Base-by-base conservation (phyloP, 495 filamentous ascomycete genomes). In the Penicillium canariense region DNA sequence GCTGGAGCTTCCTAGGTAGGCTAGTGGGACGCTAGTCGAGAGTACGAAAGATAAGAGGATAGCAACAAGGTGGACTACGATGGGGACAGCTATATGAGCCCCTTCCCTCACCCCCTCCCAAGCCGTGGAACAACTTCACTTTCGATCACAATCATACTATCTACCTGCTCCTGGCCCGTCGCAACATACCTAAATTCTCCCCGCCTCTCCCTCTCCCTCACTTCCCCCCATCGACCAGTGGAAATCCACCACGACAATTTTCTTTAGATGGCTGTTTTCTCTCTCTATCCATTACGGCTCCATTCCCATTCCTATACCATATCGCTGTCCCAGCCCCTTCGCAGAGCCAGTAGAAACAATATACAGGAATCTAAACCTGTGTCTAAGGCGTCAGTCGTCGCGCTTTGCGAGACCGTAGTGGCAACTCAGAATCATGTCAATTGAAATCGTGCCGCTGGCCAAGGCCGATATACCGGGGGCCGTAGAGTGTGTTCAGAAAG, bases 401-500 rank as follows among this genome's bases (percentile, higher is more conserved):
- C 40, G 39, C 38, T 56, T 54, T 36, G 22, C 30, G 54, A 59
- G 46, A 52, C 48, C 36, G 59, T 67, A 67, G 64, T 60, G 51
- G 52, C 56, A 59, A 50, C 42, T 40, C 22, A 35, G 14, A 28
- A 71, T 46, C 44, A 86, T 85, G 83, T 67, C 81, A 46, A 76
- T 87, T 59, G 62, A 76, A 48, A 78, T 88, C 60, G 67, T 77
- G 35, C 76, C 69, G 32, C 69, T 88, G 56, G 75, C 73, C 15
- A 72, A 81, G 66, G 63, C 65, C 54, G 84, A 87, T 59, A 86
- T 87, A 38, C 77, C 83, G 18, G 79, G 78, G 46, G 83, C 82
- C 38, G 77, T 86, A 61, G 74, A 80, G 48, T 77, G 71, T 54
- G 74, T 83, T 45, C 79, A 80, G 58, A 74, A 77, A 60, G 83